Percentiles rank a stretch among this genome's conserved stretches.
Conservation (phyloP, 192 early-diverging fungal species). For the Radiomyces spectabilis region DNA sequence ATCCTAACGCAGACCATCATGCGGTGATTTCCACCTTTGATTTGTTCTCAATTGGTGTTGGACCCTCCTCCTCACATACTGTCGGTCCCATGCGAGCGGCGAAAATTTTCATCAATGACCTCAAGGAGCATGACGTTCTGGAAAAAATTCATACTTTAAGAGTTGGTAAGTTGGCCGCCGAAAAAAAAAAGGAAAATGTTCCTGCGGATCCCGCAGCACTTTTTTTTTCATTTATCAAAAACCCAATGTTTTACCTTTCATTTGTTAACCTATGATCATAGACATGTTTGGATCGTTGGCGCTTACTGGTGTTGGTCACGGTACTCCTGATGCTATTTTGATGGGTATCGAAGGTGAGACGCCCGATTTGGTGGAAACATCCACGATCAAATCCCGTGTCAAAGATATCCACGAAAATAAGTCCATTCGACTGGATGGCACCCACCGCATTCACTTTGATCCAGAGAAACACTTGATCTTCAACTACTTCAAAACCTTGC, state of each 20-base stretch:
- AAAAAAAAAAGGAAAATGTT: not conserved
- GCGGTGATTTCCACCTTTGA: slow-evolving; percentile 93
- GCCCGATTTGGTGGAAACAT: slow-evolving; percentile 77
- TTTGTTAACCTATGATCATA: slow-evolving; percentile 22
- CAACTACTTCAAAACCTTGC: slow-evolving; percentile 79
- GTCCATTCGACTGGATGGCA: slow-evolving; percentile 65
- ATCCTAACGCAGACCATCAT: slow-evolving; percentile 38
- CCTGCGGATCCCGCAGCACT: too few relatives aligned
- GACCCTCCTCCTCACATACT: slow-evolving; percentile 85
- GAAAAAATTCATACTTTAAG: slow-evolving; percentile 36
- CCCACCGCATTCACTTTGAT: slow-evolving; percentile 74
- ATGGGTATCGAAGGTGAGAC: slow-evolving; percentile 89
- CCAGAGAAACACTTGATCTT: slow-evolving; percentile 83
- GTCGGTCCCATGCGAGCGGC: slow-evolving; percentile 98
- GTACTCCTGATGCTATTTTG: slow-evolving; percentile 87
- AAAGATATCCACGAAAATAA: slow-evolving; percentile 66
- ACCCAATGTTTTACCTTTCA: not conserved
- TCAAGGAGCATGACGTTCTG: slow-evolving; percentile 60
- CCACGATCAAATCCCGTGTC: slow-evolving; percentile 67
- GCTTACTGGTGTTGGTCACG: slow-evolving; percentile 90
- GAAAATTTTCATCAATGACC: slow-evolving; percentile 86
- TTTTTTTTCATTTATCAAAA: not conserved
- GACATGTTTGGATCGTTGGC: slow-evolving; percentile 93
- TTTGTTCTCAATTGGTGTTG: slow-evolving; percentile 92
- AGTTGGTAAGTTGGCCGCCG: slow-evolving; percentile 24